Percentiles rank a stretch among this genome's conserved stretches.
Evolutionary conservation across 805 yeast species (phyloP).

Genomic region (Candida maris): DNA sequence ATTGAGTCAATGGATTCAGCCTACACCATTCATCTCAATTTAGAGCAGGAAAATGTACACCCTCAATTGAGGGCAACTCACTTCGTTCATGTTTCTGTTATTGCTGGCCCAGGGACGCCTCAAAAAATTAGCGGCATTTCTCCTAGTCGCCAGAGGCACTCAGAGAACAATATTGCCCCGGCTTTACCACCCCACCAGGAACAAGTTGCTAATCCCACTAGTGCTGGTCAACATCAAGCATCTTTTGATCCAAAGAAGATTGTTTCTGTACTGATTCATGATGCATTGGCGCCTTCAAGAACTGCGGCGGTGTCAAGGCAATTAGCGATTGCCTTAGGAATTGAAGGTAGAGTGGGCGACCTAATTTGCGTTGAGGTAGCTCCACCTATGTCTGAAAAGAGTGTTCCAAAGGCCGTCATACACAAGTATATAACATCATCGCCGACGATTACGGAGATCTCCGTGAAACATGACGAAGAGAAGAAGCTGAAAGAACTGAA

Average conservation of each 20-base stretch:
- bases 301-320: constrained; percentile 51
- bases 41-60: constrained; percentile 32
- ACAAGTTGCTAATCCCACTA: constrained; percentile 3
- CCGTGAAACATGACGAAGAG: constrained; percentile 31
- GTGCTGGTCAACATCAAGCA: background rate
- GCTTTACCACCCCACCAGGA: constrained; percentile 9
- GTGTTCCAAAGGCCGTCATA: constrained; percentile 34
- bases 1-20: background rate
- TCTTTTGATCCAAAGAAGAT: constrained; percentile 38
- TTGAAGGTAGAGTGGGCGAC: constrained; percentile 48
- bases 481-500: constrained; percentile 20
- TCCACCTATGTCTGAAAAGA: constrained; percentile 24
- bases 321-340: constrained; percentile 54
- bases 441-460: constrained; percentile 28
- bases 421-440: constrained; percentile 54
- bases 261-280: constrained; percentile 48
- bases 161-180: constrained; percentile 1
- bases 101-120: constrained; percentile 49
- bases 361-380: constrained; percentile 45
- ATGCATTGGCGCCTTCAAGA: constrained; percentile 31
- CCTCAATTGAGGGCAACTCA: constrained; percentile 34
- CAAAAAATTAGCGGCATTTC: constrained; percentile 19
- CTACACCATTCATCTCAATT: constrained; percentile 45
- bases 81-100: constrained; percentile 48
- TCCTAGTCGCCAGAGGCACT: constrained; percentile 1